Evolutionary conservation across 495 filamentous ascomycete genomes (phyloP).

Genomic region (Trichoderma virens): DNA sequence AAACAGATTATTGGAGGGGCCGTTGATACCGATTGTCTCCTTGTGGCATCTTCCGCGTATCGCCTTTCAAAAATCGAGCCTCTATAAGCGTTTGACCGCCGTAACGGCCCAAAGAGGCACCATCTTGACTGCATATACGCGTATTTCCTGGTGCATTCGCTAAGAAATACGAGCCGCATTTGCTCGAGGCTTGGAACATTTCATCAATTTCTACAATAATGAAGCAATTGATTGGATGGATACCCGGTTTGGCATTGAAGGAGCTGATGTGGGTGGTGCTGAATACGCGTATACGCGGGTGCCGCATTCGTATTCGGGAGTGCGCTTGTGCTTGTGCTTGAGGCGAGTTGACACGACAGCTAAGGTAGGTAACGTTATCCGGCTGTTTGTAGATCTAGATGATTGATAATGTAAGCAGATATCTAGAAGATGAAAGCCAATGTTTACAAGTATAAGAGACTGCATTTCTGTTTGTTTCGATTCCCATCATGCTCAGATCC

Average conservation of each 20-base stretch:
- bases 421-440: background rate
- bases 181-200: background rate
- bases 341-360: background rate
- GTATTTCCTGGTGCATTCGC: background rate
- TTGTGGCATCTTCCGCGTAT: background rate
- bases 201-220: background rate
- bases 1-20: no score
- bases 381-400: background rate
- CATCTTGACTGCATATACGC: background rate
- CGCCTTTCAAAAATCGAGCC: background rate
- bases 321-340: background rate
- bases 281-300: background rate
- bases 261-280: background rate
- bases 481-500: background rate
- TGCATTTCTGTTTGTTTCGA: background rate
- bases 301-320: conserved; percentile 1
- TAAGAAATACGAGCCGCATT: background rate
- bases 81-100: background rate
- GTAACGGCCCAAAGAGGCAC: background rate
- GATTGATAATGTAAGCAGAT: background rate
- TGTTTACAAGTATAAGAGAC: background rate
- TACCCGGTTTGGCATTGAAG: background rate
- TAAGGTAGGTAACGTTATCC: background rate
- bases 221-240: background rate
- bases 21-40: no score